Conservation (phyloP, 257 asterid species). For the Ehretia macrophylla region DNA sequence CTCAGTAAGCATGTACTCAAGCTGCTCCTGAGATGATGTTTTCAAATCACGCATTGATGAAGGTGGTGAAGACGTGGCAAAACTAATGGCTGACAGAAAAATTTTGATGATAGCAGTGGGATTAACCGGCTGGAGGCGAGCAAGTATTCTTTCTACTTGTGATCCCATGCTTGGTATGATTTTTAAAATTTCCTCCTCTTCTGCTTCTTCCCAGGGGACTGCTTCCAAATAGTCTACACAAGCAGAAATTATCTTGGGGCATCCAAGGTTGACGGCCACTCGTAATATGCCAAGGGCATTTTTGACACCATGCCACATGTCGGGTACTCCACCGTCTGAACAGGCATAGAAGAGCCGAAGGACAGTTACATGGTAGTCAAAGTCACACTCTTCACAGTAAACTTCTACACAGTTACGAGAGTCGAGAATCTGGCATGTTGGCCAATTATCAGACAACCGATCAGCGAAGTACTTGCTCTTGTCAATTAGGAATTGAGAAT, state of each 20-base stretch:
- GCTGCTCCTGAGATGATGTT: conserved; percentile 81
- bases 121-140: conserved; percentile 78
- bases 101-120: conserved; percentile 38
- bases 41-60: conserved; percentile 52
- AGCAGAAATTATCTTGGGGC: conserved; percentile 59
- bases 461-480: conserved; percentile 77
- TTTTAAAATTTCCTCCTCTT: conserved; percentile 85
- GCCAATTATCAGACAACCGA: conserved; percentile 75
- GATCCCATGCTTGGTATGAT: conserved; percentile 68
- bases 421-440: conserved; percentile 82
- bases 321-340: conserved; percentile 32
- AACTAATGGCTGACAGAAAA: conserved; percentile 58
- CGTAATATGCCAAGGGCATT: conserved; percentile 67
- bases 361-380: conserved; percentile 55
- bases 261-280: conserved; percentile 62
- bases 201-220: conserved; percentile 92
- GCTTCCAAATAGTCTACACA: conserved; percentile 86
- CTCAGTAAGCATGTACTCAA: conserved; percentile 83
- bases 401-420: conserved; percentile 88
- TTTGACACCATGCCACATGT: conserved; percentile 49
- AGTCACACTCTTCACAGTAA: conserved; percentile 60
- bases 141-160: conserved; percentile 54
- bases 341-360: conserved; percentile 60
- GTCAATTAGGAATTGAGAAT: conserved; percentile 46
- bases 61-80: conserved; percentile 70